Evolutionary conservation across 2,329 filamentous ascomycete genomes (phyloP), one percentile per base, ranked within the genome.

Genomic region (Chaetomiaceae sp.): DNA sequence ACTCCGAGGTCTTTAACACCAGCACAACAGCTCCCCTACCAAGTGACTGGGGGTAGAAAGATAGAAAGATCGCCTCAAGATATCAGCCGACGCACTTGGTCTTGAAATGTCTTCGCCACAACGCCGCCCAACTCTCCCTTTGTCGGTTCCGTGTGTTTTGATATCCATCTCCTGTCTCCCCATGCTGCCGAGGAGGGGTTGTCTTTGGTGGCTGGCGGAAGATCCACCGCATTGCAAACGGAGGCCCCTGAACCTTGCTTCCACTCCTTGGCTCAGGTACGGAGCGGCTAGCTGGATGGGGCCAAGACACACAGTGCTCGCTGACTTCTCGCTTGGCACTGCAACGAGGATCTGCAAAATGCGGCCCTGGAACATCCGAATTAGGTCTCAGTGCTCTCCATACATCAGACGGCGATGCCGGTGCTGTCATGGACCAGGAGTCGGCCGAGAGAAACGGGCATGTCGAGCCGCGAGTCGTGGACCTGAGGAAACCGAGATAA

Each of bases 221-320:
- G 44, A n/a, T 20, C 38, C 37, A 48, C 44, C 16, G 43, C 43
- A 55, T 48, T 55, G 50, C 48, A 51, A 52, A 54, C 41, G 47
- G 37, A 27, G 32, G 23, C 42, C 53, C 51, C 48, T 56, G 55
- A 51, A 50, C 56, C 56, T 29, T 58, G 56, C 41, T 44, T 42
- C 21, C 23, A 34, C 44, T 25, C 25, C 11, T 55, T 58, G 53
- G 51, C 51, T 41, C 51, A 54, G 48, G 56, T 36, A 54, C 56
- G 54, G 44, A 47, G 37, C 34, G 32, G 48, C 56, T 56, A 56
- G 42, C 44, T 38, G 38, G 43, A 56, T 48, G 33, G 43, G 41
- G 56, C 16, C 50, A 56, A 51, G 50, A 47, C 47, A 49, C 51
- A 53, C 51, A 53, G 53, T 56, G 53, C 23, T 51, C 18, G 46